A percentile compares a stretch with the other conserved stretches of the same genome.
These are phyloP conservation scores for Lolium rigidum DNA, from an alignment of 176 grass and related monocot genomes.

Conservation along the genomic window DNA sequence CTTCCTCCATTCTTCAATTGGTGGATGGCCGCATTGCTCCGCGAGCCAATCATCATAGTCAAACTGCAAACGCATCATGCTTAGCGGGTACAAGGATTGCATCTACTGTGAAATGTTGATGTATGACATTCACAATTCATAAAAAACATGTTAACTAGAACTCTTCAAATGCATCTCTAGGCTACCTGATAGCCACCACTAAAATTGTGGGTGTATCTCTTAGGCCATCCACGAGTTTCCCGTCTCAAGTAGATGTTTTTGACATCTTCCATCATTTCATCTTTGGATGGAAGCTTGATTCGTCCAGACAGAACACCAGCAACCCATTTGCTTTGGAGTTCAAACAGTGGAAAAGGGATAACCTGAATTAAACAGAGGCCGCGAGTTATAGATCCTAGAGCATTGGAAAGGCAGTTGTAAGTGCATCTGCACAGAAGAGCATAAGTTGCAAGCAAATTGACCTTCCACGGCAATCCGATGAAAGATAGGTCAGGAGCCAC, in stretches of 20 bases:
- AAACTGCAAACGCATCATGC: slow-evolving; percentile 55
- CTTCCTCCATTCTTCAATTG: slow-evolving; percentile 78
- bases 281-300: slow-evolving; percentile 61
- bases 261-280: slow-evolving; percentile 79
- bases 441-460: slow-evolving; percentile 43
- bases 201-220: slow-evolving; percentile 90
- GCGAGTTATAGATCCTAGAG: slow-evolving; percentile 16
- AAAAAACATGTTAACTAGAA: neutral
- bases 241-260: slow-evolving; percentile 49
- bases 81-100: neutral
- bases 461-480: slow-evolving; percentile 65
- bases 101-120: neutral
- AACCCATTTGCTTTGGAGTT: slow-evolving; percentile 97
- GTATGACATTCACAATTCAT: neutral
- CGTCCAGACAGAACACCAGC: slow-evolving; percentile 69
- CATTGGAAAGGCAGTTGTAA: too few species aligned
- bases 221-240: slow-evolving; percentile 70
- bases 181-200: slow-evolving; percentile 57
- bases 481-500: slow-evolving; percentile 64
- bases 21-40: slow-evolving; percentile 54
- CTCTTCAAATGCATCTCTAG: neutral
- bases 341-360: slow-evolving; percentile 74
- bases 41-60: slow-evolving; percentile 86
- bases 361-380: slow-evolving; percentile 47
- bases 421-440: too few species aligned